Evolutionary conservation across 169 alveolate species (phyloP).

Genomic region (Plasmodium sp.): DNA sequence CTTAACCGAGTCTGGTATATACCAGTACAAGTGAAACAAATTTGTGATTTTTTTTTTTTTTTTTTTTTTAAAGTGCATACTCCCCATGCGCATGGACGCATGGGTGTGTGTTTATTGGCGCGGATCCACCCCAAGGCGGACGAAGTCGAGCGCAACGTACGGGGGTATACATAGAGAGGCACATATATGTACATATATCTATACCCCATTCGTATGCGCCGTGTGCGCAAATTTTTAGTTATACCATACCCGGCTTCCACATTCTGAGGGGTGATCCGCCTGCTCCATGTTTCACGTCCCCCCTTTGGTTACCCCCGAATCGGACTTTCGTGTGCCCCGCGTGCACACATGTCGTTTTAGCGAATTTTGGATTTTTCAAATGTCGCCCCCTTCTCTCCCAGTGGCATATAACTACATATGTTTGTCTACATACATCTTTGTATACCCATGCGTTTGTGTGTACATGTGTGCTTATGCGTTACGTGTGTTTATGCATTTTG

Average conservation of each 20-base stretch:
- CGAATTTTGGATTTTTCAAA: background rate
- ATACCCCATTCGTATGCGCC: background rate
- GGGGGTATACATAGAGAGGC: background rate
- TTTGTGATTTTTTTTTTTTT: background rate
- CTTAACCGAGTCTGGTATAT: constrained; percentile 52
- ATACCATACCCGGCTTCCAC: background rate
- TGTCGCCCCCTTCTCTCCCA: background rate
- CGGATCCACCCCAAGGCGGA: background rate
- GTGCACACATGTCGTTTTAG: background rate
- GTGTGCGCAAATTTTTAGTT: background rate
- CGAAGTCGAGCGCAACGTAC: background rate
- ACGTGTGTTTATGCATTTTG: background rate
- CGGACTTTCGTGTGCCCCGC: background rate
- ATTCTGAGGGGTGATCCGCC: constrained; percentile 1
- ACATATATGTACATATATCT: background rate
- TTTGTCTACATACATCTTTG: background rate
- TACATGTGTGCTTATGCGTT: background rate
- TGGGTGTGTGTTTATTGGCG: background rate
- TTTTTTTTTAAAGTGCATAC: background rate
- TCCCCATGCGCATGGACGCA: background rate
- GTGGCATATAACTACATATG: background rate
- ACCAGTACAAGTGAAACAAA: constrained; percentile 33
- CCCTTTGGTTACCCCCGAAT: background rate
- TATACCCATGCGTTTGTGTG: background rate
- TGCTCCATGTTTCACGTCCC: background rate